Percentiles rank a stretch among this genome's conserved stretches.
These are phyloP conservation scores for Hypholoma sublateritium DNA, from an alignment of 768 basidiomycete species.

Conservation along the genomic window DNA sequence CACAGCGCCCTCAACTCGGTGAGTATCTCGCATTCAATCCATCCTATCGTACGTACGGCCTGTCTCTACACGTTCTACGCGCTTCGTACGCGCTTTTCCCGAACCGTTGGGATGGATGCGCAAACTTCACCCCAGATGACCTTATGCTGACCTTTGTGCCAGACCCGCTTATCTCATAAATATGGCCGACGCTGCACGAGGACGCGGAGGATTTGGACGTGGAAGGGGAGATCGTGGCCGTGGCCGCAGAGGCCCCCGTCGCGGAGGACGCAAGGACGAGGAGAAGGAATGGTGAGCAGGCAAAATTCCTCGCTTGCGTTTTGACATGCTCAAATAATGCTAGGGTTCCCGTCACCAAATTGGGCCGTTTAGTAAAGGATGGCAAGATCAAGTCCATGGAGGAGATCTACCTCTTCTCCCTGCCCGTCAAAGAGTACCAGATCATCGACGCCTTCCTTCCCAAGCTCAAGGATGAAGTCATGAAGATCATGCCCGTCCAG, in stretches of 20 bases:
- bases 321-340: not conserved
- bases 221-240: slow-evolving; percentile 92
- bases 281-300: slow-evolving; percentile 93
- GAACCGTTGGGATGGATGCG: slow-evolving; percentile 48
- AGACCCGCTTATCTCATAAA: slow-evolving; percentile 26
- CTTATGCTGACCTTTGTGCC: slow-evolving; percentile 22
- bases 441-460: slow-evolving; percentile 99
- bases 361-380: slow-evolving; percentile 98
- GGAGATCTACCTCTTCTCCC: slow-evolving; percentile 99
- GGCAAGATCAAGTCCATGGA: slow-evolving; percentile 99
- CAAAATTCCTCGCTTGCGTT: not conserved
- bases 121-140: slow-evolving; percentile 40
- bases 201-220: slow-evolving; percentile 78
- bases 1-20: slow-evolving; percentile 41
- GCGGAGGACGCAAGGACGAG: slow-evolving; percentile 98
- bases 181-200: slow-evolving; percentile 82
- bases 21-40: slow-evolving; percentile 25
- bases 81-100: slow-evolving; percentile 10
- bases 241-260: slow-evolving; percentile 86
- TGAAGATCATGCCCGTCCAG: slow-evolving; percentile 99
- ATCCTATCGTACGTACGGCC: slow-evolving; percentile 3
- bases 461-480: slow-evolving; percentile 99
- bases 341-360: slow-evolving; percentile 98
- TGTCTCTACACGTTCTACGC: slow-evolving; percentile 2
- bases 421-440: slow-evolving; percentile 99